phyloP scores from a whole-genome alignment of 2,329 filamentous ascomycete genomes.

The Calonectria montana region DNA sequence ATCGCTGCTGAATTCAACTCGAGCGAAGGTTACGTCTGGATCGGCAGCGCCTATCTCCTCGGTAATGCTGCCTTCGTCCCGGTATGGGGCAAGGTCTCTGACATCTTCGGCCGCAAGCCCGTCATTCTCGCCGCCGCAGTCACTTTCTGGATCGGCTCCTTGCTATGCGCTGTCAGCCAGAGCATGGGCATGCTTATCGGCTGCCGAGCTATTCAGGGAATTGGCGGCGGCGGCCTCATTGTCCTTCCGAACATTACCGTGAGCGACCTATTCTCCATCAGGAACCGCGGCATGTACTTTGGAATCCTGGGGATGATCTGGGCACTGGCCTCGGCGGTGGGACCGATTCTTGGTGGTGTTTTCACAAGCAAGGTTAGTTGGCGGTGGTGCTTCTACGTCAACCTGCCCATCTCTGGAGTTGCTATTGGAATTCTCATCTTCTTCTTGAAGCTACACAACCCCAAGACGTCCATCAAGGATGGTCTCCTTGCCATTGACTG shows the following conservation, averaged over 20 bases:
- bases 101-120: slow-evolving; percentile 69
- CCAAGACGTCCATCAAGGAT: slow-evolving; percentile 69
- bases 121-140: slow-evolving; percentile 61
- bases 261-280: slow-evolving; percentile 65
- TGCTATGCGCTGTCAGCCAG: slow-evolving; percentile 63
- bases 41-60: slow-evolving; percentile 79
- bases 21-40: slow-evolving; percentile 79
- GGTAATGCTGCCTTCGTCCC: slow-evolving; percentile 75
- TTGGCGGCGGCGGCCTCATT: slow-evolving; percentile 68
- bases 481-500: slow-evolving; percentile 74
- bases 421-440: slow-evolving; percentile 65
- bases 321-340: slow-evolving; percentile 74
- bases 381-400: slow-evolving; percentile 79
- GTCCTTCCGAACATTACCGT: slow-evolving; percentile 71
- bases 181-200: slow-evolving; percentile 66
- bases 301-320: slow-evolving; percentile 67
- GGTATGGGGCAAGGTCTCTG: slow-evolving; percentile 74
- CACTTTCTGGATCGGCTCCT: slow-evolving; percentile 66
- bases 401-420: slow-evolving; percentile 62
- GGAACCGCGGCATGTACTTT: slow-evolving; percentile 63
- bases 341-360: slow-evolving; percentile 75
- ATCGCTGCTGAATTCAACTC: slow-evolving; percentile 74
- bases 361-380: slow-evolving; percentile 74
- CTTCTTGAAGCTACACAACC: slow-evolving; percentile 76
- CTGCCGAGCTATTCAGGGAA: slow-evolving; percentile 66